These are phyloP conservation scores for Irpex sp. DNA, from an alignment of 1,284 basidiomycete genomes.

Conservation along the genomic window DNA sequence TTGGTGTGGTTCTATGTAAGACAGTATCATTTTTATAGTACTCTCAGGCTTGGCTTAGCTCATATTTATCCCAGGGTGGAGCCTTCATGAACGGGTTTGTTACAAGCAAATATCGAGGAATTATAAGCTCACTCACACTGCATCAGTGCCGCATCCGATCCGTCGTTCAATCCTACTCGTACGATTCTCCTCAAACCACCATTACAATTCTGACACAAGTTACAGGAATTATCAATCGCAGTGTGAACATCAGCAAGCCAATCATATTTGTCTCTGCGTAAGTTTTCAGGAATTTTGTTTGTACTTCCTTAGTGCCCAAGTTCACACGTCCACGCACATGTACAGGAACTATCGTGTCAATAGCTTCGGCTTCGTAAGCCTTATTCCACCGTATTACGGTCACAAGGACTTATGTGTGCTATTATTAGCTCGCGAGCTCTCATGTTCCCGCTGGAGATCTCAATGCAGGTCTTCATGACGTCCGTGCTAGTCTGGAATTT, in stretches of 20 bases:
- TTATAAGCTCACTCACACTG: background rate
- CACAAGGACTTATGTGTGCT: background rate
- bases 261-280: constrained; percentile 53
- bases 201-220: background rate
- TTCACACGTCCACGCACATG: background rate
- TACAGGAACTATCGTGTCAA: constrained; percentile 55
- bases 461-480: constrained; percentile 52
- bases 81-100: constrained; percentile 40
- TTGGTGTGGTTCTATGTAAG: constrained; percentile 17
- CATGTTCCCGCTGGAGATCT: constrained; percentile 43
- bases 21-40: background rate
- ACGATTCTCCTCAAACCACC: constrained; percentile 9
- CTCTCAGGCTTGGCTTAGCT: no score
- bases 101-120: background rate
- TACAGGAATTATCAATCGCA: constrained; percentile 44
- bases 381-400: background rate
- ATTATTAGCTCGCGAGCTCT: constrained; percentile 32
- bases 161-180: constrained; percentile 42
- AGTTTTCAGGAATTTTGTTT: constrained; percentile 9
- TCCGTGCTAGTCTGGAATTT: constrained; percentile 50
- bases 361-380: constrained; percentile 52
- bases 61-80: constrained; percentile 35
- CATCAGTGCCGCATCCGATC: constrained; percentile 37
- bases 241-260: constrained; percentile 40
- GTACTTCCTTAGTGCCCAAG: background rate